Evolutionary conservation across 1,284 basidiomycete species (phyloP).

Genomic region (Ceratobasidium sp.): DNA sequence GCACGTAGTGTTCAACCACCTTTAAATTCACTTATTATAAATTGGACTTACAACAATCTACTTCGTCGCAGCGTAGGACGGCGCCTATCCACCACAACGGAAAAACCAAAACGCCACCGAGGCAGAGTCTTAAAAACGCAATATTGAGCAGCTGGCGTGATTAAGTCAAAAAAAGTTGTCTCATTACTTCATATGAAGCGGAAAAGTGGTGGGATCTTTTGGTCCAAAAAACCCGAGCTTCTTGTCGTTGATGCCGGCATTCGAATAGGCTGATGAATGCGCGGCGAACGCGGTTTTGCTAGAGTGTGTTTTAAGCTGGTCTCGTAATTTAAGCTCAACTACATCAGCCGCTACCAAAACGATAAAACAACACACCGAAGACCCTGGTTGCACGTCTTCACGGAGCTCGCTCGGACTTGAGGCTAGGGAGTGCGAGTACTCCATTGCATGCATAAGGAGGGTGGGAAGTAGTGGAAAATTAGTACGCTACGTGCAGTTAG

Average conservation of each 20-base stretch:
- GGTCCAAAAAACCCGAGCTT: constrained; percentile 42
- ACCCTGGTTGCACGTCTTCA: not conserved
- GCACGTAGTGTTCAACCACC: not conserved
- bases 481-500: not conserved
- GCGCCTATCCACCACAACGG: constrained; percentile 44
- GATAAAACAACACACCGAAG: not conserved
- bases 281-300: not conserved
- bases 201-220: constrained; percentile 29
- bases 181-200: constrained; percentile 43
- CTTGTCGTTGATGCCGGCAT: not conserved
- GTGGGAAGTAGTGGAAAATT: not conserved
- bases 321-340: not conserved
- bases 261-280: not conserved
- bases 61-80: constrained; percentile 16
- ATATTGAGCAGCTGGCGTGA: not conserved
- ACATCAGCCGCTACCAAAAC: not conserved
- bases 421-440: not conserved
- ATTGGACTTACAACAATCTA: constrained; percentile 39
- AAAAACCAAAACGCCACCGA: constrained; percentile 29
- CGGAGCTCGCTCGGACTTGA: not conserved
- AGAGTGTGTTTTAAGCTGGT: not conserved
- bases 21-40: no score
- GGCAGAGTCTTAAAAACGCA: constrained; percentile 7
- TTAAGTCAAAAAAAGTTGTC: not conserved
- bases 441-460: constrained; percentile 1